phyloP scores from a whole-genome alignment of 768 basidiomycete species.

The Mrakia gelida region DNA sequence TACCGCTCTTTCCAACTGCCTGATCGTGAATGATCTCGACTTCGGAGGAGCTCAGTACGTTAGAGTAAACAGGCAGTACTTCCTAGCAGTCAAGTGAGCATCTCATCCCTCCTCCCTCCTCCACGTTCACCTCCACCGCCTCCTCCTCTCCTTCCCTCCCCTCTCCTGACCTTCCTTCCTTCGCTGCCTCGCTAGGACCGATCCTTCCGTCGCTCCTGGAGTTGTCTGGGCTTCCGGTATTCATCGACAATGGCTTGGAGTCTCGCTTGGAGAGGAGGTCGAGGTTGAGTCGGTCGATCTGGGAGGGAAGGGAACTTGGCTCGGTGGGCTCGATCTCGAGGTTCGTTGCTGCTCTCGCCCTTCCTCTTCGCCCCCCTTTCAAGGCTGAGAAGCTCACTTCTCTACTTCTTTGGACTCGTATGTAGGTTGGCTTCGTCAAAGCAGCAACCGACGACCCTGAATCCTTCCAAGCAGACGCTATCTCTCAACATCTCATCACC shows the following conservation, averaged over 20 bases:
- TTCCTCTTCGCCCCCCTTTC: not conserved
- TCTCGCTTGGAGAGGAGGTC: slow-evolving; percentile 75
- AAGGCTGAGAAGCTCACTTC: not conserved
- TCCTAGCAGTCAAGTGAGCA: slow-evolving; percentile 24
- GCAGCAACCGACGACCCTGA: slow-evolving; percentile 50
- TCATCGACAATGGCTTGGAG: slow-evolving; percentile 84
- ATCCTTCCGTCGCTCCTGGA: slow-evolving; percentile 57
- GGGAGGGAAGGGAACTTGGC: slow-evolving; percentile 52
- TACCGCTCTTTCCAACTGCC: slow-evolving; percentile 29
- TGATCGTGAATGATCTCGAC: slow-evolving; percentile 25
- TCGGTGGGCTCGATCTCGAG: slow-evolving; percentile 77
- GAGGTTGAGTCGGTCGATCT: slow-evolving; percentile 61
- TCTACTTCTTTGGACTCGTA: slow-evolving; percentile 42
- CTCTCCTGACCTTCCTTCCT: not conserved
- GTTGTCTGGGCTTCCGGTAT: slow-evolving; percentile 68
- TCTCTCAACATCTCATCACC: slow-evolving; percentile 63
- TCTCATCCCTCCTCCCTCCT: not conserved
- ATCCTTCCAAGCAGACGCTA: slow-evolving; percentile 82
- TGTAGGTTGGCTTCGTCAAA: slow-evolving; percentile 46
- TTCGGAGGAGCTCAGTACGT: slow-evolving; percentile 24
- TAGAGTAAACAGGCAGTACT: slow-evolving; percentile 28
- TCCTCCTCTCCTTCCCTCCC: no score
- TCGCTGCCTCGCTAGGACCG: slow-evolving; percentile 34
- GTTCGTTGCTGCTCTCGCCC: slow-evolving; percentile 33
- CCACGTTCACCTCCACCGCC: not conserved